Base-by-base conservation (phyloP, 139 green algal genomes). In the Eudorina sp. region DNA sequence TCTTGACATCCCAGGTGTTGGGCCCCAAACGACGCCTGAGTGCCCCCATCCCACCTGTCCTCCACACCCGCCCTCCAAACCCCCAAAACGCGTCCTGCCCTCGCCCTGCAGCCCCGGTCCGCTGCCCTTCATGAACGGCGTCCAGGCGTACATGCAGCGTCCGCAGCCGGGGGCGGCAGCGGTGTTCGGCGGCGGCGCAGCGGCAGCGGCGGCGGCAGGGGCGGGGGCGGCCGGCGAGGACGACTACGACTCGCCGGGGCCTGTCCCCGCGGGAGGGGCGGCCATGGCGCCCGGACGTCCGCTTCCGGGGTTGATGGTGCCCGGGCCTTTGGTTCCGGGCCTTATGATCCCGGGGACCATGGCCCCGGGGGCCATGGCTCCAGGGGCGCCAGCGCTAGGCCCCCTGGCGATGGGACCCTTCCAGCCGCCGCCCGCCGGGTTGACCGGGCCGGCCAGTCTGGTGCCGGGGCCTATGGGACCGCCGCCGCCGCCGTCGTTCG, bases 241-340 rank as follows among this genome's bases (percentile, higher is more conserved):
- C 38, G 80, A 86, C 80, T 86, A 86, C n/a, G 80, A 86, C n/a
- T 25, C 80, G 16, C 80, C 80, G 60, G 72, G 72, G 29, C 18
- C 51, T 77, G 69, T 36, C 69, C 69, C 69, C 69, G 4, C n/a
- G n/a, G n/a, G n/a, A n/a, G n/a, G n/a, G n/a, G 69, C 38, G n/a
- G 18, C 70, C 38, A 40, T 40, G 40, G 38, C 70, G 23, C 34
- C 66, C 36, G 38, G 36, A 34, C 14, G 14, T 29, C 64, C 64
- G 19, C 31, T 16, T 8, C 64, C 64, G 27, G n/a, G n/a, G 64
- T 7, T 74, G 21, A 53, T 77, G 69, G 4, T 38, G 18, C 70
- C 40, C 19, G 70, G 14, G 41, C 70, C 31, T 14, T 36, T 79
- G 69, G 29, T n/a, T 43, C 62, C 27, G 6, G n/a, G 62, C 8